A percentile compares a stretch with the other conserved stretches of the same genome.
Conservation (phyloP, 805 yeast species). For the Torulaspora franciscae region DNA sequence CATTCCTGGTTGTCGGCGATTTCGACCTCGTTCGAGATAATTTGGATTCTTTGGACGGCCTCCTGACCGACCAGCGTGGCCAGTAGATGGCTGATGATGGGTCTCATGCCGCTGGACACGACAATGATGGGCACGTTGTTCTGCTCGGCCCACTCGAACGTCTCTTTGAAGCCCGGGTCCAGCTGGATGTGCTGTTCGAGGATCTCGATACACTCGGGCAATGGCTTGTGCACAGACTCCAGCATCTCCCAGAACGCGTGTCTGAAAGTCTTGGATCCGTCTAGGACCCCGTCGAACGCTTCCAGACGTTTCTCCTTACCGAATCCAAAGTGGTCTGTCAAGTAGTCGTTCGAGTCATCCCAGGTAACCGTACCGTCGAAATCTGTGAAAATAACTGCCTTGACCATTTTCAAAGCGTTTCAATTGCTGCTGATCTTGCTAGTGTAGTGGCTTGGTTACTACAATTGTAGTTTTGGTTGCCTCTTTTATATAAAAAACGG, state of each 20-base stretch:
- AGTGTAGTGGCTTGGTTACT: neutral
- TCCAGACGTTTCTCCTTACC: conserved; percentile 63
- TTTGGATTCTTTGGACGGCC: conserved; percentile 65
- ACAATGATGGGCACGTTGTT: conserved; percentile 78
- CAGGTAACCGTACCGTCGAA: conserved; percentile 97
- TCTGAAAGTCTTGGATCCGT: conserved; percentile 63
- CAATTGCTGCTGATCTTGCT: neutral
- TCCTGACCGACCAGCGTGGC: conserved; percentile 71
- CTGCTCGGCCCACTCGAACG: conserved; percentile 71
- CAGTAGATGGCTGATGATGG: conserved; percentile 77
- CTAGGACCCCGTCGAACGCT: conserved; percentile 67
- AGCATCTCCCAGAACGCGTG: conserved; percentile 85
- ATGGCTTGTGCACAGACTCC: conserved; percentile 68
- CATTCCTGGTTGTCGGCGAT: conserved; percentile 56
- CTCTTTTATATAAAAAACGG: conserved; percentile 7
- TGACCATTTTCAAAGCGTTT: conserved; percentile 27
- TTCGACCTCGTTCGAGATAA: conserved; percentile 74
- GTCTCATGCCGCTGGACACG: conserved; percentile 90
- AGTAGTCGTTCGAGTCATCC: conserved; percentile 89
- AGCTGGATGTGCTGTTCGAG: conserved; percentile 62
- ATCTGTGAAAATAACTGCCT: conserved; percentile 89
- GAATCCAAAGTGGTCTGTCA: conserved; percentile 86
- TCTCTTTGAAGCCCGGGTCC: conserved; percentile 85
- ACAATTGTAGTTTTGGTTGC: neutral
- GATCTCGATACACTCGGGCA: conserved; percentile 72